phyloP scores from a whole-genome alignment of 768 basidiomycete genomes.

The Suillus subaureus region DNA sequence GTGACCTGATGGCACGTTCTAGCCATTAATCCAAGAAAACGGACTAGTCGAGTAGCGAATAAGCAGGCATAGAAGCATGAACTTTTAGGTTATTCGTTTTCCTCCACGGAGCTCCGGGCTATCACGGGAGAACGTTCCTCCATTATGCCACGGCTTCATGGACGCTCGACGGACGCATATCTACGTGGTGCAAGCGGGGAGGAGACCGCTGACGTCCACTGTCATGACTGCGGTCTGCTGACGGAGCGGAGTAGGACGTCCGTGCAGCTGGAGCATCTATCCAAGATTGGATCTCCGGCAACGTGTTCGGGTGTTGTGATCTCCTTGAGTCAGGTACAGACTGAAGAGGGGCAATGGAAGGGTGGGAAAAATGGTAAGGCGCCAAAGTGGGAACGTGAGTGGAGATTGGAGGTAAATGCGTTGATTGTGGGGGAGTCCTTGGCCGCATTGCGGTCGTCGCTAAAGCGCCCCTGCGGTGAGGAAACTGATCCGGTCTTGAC shows the following conservation, averaged over 20 bases:
- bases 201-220: conserved; percentile 35
- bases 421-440: conserved; percentile 51
- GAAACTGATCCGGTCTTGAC: conserved; percentile 79
- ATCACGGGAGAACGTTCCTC: conserved; percentile 10
- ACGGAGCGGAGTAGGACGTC: conserved; percentile 27
- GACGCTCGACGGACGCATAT: conserved; percentile 31
- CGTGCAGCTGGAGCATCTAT: conserved; percentile 38
- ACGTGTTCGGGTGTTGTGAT: conserved; percentile 36
- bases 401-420: conserved; percentile 49
- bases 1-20: conserved; percentile 18
- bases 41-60: conserved; percentile 13
- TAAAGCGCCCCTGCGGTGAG: conserved; percentile 75
- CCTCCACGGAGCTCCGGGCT: conserved; percentile 23
- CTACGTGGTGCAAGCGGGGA: conserved; percentile 35
- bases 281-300: conserved; percentile 53
- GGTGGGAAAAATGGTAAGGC: conserved; percentile 54
- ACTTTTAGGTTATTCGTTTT: conserved; percentile 6
- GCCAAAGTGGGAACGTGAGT: conserved; percentile 41
- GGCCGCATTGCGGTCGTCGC: conserved; percentile 52
- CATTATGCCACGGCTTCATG: conserved; percentile 34
- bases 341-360: conserved; percentile 50
- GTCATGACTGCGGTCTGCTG: conserved; percentile 35
- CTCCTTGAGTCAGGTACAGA: conserved; percentile 39
- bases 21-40: conserved; percentile 27
- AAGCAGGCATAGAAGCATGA: conserved; percentile 14